Evolutionary conservation across 345 rosid species (phyloP).

Genomic region (Salix exigua): DNA sequence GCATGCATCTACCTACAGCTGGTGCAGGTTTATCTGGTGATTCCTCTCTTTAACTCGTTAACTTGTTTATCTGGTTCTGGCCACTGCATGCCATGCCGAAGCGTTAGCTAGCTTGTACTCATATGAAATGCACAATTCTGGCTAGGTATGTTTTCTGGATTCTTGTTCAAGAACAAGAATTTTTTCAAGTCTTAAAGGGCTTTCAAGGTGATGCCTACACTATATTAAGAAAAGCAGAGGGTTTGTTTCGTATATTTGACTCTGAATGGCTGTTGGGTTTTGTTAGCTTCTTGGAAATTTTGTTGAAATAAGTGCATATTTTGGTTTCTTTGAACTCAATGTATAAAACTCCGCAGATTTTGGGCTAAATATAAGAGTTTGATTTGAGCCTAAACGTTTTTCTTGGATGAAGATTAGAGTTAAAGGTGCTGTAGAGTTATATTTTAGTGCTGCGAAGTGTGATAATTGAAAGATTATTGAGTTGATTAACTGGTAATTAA

Average conservation of each 20-base stretch:
- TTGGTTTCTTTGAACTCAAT: background rate
- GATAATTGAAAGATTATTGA: too few species aligned
- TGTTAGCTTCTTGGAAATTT: background rate
- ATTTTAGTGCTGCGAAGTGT: too few species aligned
- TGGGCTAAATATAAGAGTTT: background rate
- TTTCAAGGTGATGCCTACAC: background rate
- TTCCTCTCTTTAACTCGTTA: background rate
- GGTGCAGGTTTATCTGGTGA: conserved; percentile 8
- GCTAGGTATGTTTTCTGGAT: background rate
- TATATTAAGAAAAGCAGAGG: background rate
- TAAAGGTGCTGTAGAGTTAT: too few species aligned
- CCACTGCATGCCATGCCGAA: background rate
- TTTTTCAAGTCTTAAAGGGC: background rate
- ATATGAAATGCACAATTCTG: too few species aligned
- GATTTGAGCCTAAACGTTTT: too few species aligned
- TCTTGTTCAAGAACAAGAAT: background rate
- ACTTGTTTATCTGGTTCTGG: background rate
- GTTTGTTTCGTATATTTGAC: background rate
- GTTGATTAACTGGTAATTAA: too few species aligned
- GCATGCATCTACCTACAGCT: background rate
- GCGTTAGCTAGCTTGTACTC: background rate
- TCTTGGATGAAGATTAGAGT: too few species aligned
- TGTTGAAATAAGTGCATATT: background rate
- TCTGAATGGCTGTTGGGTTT: background rate
- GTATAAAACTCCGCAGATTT: background rate